Evolutionary conservation across 2,329 filamentous ascomycete species (phyloP).

Genomic region (Pseudogymnoascus sp.): DNA sequence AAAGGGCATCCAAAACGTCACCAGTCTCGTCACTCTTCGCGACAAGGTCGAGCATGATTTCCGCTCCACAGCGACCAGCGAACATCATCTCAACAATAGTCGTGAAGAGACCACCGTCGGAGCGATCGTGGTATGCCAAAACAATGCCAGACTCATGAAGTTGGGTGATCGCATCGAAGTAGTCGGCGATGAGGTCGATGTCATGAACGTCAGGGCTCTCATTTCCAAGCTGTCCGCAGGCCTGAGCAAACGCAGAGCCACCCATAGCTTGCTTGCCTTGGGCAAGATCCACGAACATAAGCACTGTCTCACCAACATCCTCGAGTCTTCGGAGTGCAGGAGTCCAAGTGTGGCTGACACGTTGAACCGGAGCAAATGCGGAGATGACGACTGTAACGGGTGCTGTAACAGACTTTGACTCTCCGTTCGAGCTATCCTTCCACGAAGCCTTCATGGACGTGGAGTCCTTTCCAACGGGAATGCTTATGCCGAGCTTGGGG

Average conservation of each 20-base stretch:
- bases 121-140: slow-evolving; percentile 89
- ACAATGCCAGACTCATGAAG: slow-evolving; percentile 62
- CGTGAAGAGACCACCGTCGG: slow-evolving; percentile 85
- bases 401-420: slow-evolving; percentile 78
- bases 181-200: slow-evolving; percentile 73
- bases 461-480: slow-evolving; percentile 95
- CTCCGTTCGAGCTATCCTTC: slow-evolving; percentile 59
- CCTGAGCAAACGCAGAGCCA: slow-evolving; percentile 84
- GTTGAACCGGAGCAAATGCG: slow-evolving; percentile 75
- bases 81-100: slow-evolving; percentile 97
- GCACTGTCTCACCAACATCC: slow-evolving; percentile 78
- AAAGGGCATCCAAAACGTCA: slow-evolving; percentile 67
- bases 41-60: slow-evolving; percentile 73
- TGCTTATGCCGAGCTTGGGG: slow-evolving; percentile 79
- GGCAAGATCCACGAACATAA: slow-evolving; percentile 88
- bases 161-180: slow-evolving; percentile 74
- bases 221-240: slow-evolving; percentile 76
- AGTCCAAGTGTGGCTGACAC: slow-evolving; percentile 86
- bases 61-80: slow-evolving; percentile 80
- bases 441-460: slow-evolving; percentile 99
- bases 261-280: slow-evolving; percentile 73
- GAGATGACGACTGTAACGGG: slow-evolving; percentile 88
- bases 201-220: slow-evolving; percentile 81
- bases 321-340: slow-evolving; percentile 75
- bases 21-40: slow-evolving; percentile 49